Evolutionary conservation across 352 stramenopile genomes (phyloP), one percentile per base, ranked within the genome.

Genomic region (Pythium sp.): DNA sequence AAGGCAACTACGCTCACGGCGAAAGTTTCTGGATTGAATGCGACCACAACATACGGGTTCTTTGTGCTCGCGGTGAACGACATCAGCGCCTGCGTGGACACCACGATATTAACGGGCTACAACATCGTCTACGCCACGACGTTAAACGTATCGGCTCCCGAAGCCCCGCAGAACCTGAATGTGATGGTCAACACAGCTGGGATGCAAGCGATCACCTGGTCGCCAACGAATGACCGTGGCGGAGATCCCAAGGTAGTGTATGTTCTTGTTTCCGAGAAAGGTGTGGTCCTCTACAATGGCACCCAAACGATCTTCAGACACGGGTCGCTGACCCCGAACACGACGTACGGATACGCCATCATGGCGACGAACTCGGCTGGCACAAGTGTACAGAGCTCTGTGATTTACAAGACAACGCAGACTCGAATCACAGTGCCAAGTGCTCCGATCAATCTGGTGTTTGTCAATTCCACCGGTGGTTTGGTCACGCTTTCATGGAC

Each of bases 1-100:
- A 67, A 62, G 14, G 67, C 69, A 2, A 70, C 69, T 0, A 72
- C 41, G 12, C 34, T 86, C 15, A 79, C 65, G 9, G 70, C 67
- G 12, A 81, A 78, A 71, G 68, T 89, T 2, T 69, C 76, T 6
- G 74, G 71, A 12, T 69, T 91, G 2, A 59, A 75, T 3, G 72
- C 82, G 2, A 85, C 84, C 53, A 83, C 76, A 2, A 77, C 73
- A 9, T 91, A 91, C 41, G 78, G 82, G 1, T 83, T 91, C 58
- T 69, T 77, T 26, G 79, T 89, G 2, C 66, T 79, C 7, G 76
- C 68, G 0, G 43, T 86, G n/a, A 91, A 89, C 49, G 82, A 88
- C 8, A 73, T 84, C 14, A 89, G 68, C 12, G 74, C 80, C 0
- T 89, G 81, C 58, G 63, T 69, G 4, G 72, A 84, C 49, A 36